phyloP scores from a whole-genome alignment of 495 filamentous ascomycete genomes.

The Neurospora sp. region DNA sequence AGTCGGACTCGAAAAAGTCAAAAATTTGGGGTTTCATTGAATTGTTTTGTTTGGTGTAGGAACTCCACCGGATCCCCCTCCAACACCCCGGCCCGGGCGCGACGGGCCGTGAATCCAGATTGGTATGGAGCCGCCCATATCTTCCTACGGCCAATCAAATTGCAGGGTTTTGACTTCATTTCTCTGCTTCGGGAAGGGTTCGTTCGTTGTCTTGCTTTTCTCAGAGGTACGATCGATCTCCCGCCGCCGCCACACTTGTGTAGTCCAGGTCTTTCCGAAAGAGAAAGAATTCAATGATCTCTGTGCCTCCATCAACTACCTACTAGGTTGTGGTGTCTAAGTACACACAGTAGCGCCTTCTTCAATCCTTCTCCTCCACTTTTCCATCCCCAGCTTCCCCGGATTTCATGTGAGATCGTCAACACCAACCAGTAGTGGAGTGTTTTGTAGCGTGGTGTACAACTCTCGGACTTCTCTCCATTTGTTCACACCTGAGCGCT shows the following conservation, averaged over 20 bases:
- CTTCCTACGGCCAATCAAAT: conserved; percentile 19
- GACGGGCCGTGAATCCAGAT: conserved; percentile 28
- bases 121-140: conserved; percentile 9
- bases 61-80: neutral
- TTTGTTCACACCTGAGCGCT: neutral
- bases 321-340: neutral
- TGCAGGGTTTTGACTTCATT: neutral
- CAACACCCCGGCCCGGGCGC: neutral
- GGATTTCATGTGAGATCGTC: neutral
- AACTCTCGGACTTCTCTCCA: neutral
- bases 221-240: neutral
- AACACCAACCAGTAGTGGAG: neutral
- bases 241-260: neutral
- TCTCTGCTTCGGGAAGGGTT: conserved; percentile 13
- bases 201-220: neutral
- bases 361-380: neutral
- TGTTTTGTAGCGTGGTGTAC: neutral
- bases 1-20: neutral
- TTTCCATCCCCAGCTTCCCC: neutral
- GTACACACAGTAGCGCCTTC: neutral
- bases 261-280: neutral
- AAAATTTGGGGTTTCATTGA: neutral
- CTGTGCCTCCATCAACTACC: neutral
- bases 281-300: neutral
- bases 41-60: neutral